Evolutionary conservation across 345 rosid genomes (phyloP).

Genomic region (Psidium guajava): DNA sequence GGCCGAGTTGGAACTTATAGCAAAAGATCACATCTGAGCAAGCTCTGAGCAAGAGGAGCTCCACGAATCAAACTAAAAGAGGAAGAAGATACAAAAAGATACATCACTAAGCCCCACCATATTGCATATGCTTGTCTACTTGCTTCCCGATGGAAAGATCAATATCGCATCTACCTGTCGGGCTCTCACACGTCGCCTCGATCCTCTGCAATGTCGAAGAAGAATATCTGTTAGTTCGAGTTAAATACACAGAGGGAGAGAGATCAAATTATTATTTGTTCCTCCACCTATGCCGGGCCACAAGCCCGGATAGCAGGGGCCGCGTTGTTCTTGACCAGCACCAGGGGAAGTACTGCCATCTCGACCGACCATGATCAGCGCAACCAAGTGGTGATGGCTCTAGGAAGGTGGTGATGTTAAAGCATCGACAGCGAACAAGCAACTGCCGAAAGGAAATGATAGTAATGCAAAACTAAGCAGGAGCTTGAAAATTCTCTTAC

Average conservation of each 20-base stretch:
- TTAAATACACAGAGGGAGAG: neutral
- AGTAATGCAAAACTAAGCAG: neutral
- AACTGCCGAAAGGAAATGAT: fast-evolving
- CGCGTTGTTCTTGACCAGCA: neutral
- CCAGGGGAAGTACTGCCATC: neutral
- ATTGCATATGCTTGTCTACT: too few relatives aligned
- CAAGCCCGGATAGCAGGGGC: neutral
- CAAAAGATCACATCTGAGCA: neutral
- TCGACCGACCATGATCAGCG: neutral
- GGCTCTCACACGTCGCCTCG: constrained; percentile 44
- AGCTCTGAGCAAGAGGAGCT: neutral
- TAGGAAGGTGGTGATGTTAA: neutral
- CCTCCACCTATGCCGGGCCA: neutral
- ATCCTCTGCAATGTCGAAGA: constrained; percentile 26
- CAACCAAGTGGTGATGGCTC: neutral
- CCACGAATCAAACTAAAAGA: neutral
- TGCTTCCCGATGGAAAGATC: neutral
- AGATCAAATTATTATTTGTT: neutral
- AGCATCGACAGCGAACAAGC: neutral
- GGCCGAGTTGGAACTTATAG: neutral
- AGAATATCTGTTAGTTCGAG: neutral
- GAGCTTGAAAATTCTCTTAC: too few relatives aligned
- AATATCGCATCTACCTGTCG: constrained; percentile 15
- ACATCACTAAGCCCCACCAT: too few relatives aligned
- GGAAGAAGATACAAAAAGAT: too few relatives aligned